Percentiles rank a stretch among this genome's conserved stretches.
These are phyloP conservation scores for Suillus cothurnatus DNA, from an alignment of 768 basidiomycete genomes.

Conservation along the genomic window DNA sequence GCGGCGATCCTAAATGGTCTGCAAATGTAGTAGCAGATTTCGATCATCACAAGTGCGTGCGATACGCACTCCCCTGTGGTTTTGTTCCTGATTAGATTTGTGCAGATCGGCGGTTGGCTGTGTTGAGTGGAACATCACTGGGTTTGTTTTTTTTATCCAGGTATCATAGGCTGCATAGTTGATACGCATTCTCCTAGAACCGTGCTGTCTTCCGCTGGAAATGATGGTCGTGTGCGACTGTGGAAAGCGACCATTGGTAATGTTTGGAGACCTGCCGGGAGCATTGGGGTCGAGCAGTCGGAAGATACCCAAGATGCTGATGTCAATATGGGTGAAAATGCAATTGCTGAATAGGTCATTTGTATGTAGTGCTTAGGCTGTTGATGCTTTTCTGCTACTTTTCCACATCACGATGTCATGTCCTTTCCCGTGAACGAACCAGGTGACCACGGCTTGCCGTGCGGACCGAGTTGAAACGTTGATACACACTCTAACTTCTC, in stretches of 20 bases:
- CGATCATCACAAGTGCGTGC: slow-evolving; percentile 73
- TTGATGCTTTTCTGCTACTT: neutral
- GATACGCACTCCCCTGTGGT: neutral
- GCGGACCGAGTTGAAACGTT: neutral
- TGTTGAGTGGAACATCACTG: slow-evolving; percentile 95
- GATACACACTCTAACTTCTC: neutral
- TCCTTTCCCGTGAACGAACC: neutral
- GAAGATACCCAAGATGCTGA: slow-evolving; percentile 49
- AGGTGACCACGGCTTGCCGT: slow-evolving; percentile 2
- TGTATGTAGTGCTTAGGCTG: neutral
- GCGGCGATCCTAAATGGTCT: slow-evolving; percentile 57
- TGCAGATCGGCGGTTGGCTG: slow-evolving; percentile 71
- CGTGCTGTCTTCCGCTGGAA: slow-evolving; percentile 79
- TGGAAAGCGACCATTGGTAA: slow-evolving; percentile 86
- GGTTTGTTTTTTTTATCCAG: slow-evolving; percentile 43
- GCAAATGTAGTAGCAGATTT: slow-evolving; percentile 83
- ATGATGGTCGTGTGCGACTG: slow-evolving; percentile 78
- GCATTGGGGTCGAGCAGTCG: slow-evolving; percentile 78
- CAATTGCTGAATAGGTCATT: slow-evolving; percentile 33
- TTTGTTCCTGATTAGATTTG: slow-evolving; percentile 13
- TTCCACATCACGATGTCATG: neutral
- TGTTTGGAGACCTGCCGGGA: slow-evolving; percentile 84
- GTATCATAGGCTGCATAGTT: slow-evolving; percentile 7
- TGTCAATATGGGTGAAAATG: slow-evolving; percentile 46
- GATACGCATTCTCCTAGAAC: slow-evolving; percentile 51